These are phyloP conservation scores for Leccinum arenicola DNA, from an alignment of 768 basidiomycete species.

Conservation along the genomic window DNA sequence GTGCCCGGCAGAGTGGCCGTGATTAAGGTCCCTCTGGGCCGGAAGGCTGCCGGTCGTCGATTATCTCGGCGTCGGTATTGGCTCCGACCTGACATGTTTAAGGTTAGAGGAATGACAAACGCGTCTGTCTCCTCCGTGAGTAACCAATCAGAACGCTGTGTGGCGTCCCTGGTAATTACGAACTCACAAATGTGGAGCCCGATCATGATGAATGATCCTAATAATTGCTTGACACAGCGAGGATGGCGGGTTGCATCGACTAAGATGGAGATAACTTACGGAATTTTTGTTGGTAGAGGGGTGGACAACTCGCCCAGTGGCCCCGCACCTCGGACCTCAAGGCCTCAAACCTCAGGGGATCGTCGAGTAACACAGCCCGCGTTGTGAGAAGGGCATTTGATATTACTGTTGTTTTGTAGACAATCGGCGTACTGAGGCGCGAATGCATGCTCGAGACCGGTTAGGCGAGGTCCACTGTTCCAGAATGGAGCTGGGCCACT, in stretches of 20 bases:
- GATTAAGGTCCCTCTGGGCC: conserved; percentile 13
- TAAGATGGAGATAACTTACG: conserved; percentile 18
- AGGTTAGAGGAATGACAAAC: conserved; percentile 14
- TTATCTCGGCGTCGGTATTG: conserved; percentile 22
- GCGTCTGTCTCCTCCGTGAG: conserved; percentile 23
- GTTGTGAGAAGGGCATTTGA: conserved; percentile 19
- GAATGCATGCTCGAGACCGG: conserved; percentile 22
- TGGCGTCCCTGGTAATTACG: conserved; percentile 25
- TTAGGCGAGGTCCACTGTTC: conserved; percentile 10
- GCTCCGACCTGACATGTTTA: conserved; percentile 25
- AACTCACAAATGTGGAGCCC: conserved; percentile 20
- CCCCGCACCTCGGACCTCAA: conserved; percentile 2
- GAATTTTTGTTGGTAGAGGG: conserved; percentile 9
- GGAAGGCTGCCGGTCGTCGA: conserved; percentile 15
- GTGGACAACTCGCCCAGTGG: conserved; percentile 7
- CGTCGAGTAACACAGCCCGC: conserved; percentile 13
- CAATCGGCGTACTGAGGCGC: conserved; percentile 21
- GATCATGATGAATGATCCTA: conserved; percentile 19
- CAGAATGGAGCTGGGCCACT: conserved; percentile 10
- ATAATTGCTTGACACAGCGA: conserved; percentile 12
- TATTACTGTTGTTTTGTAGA: conserved; percentile 16
- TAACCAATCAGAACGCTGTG: conserved; percentile 21
- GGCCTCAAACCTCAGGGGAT: conserved; percentile 11
- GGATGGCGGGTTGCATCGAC: conserved; percentile 10
- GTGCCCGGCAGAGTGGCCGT: conserved; percentile 22